phyloP scores from a whole-genome alignment of 192 early-diverging fungal genomes.

The Chytriomyces sp. region DNA sequence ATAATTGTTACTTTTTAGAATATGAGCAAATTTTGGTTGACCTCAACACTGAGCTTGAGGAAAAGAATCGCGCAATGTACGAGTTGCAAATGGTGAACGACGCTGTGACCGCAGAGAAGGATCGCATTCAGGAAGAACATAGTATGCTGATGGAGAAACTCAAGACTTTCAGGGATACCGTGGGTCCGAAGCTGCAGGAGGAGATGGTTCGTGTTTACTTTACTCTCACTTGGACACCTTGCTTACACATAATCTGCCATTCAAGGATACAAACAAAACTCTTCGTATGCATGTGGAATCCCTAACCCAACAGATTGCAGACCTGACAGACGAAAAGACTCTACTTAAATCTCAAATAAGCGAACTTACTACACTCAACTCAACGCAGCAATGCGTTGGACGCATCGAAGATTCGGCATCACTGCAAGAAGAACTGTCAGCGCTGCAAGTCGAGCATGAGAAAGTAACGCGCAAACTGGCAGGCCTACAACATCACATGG shows the following conservation, averaged over 20 bases:
- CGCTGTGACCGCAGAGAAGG: conserved; percentile 44
- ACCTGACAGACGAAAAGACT: conserved; percentile 23
- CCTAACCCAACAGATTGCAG: conserved; percentile 7
- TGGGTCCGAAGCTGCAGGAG: conserved; percentile 79
- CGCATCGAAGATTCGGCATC: neutral
- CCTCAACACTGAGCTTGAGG: conserved; percentile 28
- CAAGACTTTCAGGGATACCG: conserved; percentile 75
- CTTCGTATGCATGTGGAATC: conserved; percentile 24
- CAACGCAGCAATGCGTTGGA: neutral
- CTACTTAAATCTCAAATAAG: conserved; percentile 24
- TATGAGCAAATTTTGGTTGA: conserved; percentile 28
- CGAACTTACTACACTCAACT: neutral
- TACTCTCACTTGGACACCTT: neutral
- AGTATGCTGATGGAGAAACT: conserved; percentile 75
- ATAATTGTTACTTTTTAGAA: neutral
- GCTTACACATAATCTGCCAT: neutral
- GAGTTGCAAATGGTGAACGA: conserved; percentile 8
- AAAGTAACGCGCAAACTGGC: conserved; percentile 55
- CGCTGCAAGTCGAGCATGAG: conserved; percentile 45
- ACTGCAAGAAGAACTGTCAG: conserved; percentile 40
- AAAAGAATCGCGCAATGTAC: neutral
- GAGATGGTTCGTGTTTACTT: conserved; percentile 59
- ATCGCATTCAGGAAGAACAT: conserved; percentile 59
- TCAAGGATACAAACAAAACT: conserved; percentile 19
- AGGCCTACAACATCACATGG: conserved; percentile 59